Evolutionary conservation across 2,329 filamentous ascomycete species (phyloP).

Genomic region (Xylariaceae sp.): DNA sequence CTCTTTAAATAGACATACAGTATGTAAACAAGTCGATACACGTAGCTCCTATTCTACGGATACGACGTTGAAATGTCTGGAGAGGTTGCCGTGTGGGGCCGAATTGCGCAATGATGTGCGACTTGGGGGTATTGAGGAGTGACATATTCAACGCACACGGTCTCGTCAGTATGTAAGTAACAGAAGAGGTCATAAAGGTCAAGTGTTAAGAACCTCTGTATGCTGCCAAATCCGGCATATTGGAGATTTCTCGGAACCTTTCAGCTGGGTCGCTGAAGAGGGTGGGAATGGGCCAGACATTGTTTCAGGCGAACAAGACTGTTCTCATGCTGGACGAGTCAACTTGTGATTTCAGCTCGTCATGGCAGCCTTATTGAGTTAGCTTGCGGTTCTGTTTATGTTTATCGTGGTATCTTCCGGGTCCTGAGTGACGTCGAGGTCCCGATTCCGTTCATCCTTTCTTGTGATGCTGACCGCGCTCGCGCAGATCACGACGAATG

Average conservation of each 20-base stretch:
- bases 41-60: neutral
- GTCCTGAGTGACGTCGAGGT: too few relatives aligned
- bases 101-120: conserved; percentile 7
- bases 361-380: neutral
- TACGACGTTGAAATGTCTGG: neutral
- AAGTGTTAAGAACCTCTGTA: neutral
- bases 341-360: neutral
- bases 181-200: neutral
- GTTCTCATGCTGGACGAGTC: neutral
- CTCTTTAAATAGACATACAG: neutral
- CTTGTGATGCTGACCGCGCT: too few relatives aligned
- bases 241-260: neutral
- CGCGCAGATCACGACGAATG: too few relatives aligned
- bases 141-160: conserved; percentile 10
- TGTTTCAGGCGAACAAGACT: neutral
- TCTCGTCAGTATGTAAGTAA: conserved; percentile 10
- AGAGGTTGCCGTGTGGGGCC: conserved; percentile 4
- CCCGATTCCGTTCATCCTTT: too few relatives aligned
- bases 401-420: neutral
- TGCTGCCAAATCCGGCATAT: neutral
- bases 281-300: neutral
- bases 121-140: neutral
- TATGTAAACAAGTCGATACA: neutral
- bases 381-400: neutral
- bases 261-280: neutral